Base-by-base conservation (phyloP, 257 asterid genomes). In the Ocimum tenuiflorum region DNA sequence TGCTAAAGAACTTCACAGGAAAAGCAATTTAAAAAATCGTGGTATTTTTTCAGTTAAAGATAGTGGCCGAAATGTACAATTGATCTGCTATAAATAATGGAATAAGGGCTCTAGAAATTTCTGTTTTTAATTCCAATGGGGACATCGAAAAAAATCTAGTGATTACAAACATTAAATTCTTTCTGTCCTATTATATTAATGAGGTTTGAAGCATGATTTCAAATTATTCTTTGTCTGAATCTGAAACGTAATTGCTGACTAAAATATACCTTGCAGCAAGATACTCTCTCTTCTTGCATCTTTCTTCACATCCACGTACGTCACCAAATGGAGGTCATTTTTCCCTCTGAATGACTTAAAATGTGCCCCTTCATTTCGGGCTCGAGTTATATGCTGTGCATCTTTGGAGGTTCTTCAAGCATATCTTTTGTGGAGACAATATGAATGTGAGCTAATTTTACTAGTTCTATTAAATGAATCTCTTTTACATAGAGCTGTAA, bases 401-500 rank as follows among this genome's bases (percentile, higher is more conserved):
- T 80, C 95, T 38, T 10, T 87, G 80, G 95, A 82, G 74, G 84
- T 91, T 75, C 96, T 91, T 74, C 98, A 89, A 74, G 76, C 95
- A 60, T 89, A 83, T 83, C 86, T 91, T 74, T 60, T 79, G 13
- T 91, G 95, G 95, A 83, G 96, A 68, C 98, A 91, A 64, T 63
- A 71, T 55, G 86, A 85, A 51, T 86, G 96, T 87, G 72, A 78
- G 90, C 57, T 43, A 41, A 19, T 54, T 42, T 48, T 50, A 22
- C 51, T 31, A 8, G 27, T 67, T 39, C 45, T 8, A 1, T 1
- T 27, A 1, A 27, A 27, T 27, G 31, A 2, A 27, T 27, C 31
- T 1, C 31, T 27, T n/a, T 4, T 27, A 27, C 31, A 27, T 11
- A 39, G 36, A 45, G 45, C 22, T n/a, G 29, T 27, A 15, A 50